Percentiles rank a stretch among this genome's conserved stretches.
Conservation (phyloP, 2,329 filamentous ascomycete genomes). For the Nigrospora osmanthi region DNA sequence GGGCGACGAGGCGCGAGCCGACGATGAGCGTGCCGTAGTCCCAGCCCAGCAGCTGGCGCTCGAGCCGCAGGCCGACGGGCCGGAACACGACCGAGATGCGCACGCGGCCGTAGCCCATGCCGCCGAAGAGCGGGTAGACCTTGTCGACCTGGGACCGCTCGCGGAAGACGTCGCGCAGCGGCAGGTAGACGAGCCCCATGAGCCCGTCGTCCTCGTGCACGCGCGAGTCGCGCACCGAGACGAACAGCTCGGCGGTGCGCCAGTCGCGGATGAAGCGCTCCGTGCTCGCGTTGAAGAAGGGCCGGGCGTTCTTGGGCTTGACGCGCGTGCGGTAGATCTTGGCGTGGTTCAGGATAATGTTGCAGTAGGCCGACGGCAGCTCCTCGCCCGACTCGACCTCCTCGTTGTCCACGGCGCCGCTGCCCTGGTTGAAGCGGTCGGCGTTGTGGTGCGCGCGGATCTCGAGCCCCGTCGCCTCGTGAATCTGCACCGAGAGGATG, state of each 20-base stretch:
- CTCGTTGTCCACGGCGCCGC: neutral
- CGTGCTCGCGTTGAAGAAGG: constrained; percentile 2
- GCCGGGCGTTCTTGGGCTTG: constrained; percentile 2
- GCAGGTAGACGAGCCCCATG: constrained; percentile 1
- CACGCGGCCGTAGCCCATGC: constrained; percentile 1
- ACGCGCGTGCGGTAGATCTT: constrained; percentile 1
- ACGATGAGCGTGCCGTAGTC: constrained; percentile 1
- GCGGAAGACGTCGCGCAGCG: neutral
- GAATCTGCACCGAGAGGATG: neutral
- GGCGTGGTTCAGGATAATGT: neutral
- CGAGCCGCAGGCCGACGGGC: neutral
- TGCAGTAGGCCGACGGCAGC: constrained; percentile 1
- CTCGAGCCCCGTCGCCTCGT: constrained; percentile 2
- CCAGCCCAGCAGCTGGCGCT: neutral
- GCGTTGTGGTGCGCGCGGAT: constrained; percentile 2
- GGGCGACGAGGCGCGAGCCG: neutral
- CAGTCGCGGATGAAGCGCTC: neutral
- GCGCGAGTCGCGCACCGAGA: neutral
- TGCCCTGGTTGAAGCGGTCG: neutral
- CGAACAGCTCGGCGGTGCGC: neutral
- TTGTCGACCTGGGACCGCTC: neutral
- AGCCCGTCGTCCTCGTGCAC: constrained; percentile 1
- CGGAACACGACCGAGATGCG: constrained; percentile 1
- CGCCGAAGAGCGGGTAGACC: constrained; percentile 2
- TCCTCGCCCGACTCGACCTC: constrained; percentile 1